Conservation (phyloP, 768 basidiomycete genomes). For the Asterophora lycoperdoides region DNA sequence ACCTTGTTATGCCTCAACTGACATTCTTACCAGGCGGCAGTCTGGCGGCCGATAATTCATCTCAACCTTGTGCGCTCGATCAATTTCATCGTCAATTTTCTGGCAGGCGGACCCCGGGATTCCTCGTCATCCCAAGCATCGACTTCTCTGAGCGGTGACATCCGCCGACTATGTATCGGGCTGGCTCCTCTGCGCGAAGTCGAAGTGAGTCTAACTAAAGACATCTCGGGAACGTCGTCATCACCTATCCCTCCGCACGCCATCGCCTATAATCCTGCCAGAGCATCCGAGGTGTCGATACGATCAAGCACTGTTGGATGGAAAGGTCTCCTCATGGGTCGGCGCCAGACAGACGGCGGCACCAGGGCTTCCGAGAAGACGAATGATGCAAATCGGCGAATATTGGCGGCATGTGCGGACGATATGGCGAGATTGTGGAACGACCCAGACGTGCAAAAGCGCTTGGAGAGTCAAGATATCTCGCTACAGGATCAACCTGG, state of each 20-base stretch:
- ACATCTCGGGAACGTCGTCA: conserved; percentile 32
- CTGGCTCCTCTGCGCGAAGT: conserved; percentile 54
- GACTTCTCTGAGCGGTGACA: conserved; percentile 27
- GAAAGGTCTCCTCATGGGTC: conserved; percentile 41
- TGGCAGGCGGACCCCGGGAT: conserved; percentile 19
- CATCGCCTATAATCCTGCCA: conserved; percentile 32
- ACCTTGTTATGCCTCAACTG: neutral
- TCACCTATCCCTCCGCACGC: conserved; percentile 11
- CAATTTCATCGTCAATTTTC: conserved; percentile 36
- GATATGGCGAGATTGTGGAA: conserved; percentile 57
- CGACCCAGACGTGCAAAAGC: conserved; percentile 38
- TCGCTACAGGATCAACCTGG: conserved; percentile 53
- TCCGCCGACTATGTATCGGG: conserved; percentile 44
- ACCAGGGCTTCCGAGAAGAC: conserved; percentile 12
- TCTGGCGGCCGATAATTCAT: conserved; percentile 65
- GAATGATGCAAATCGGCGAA: conserved; percentile 41
- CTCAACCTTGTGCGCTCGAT: conserved; percentile 59
- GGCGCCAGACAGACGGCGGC: conserved; percentile 23
- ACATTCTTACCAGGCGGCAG: conserved; percentile 30
- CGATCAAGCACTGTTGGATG: conserved; percentile 47
- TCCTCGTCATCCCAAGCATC: conserved; percentile 15
- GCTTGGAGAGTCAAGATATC: conserved; percentile 40
- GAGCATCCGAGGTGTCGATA: conserved; percentile 44
- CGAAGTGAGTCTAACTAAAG: conserved; percentile 44
- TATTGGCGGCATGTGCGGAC: conserved; percentile 48